Percentiles rank a stretch among this genome's conserved stretches.
phyloP scores from a whole-genome alignment of 1,284 basidiomycete genomes.

The Ustilago xerochloae region DNA sequence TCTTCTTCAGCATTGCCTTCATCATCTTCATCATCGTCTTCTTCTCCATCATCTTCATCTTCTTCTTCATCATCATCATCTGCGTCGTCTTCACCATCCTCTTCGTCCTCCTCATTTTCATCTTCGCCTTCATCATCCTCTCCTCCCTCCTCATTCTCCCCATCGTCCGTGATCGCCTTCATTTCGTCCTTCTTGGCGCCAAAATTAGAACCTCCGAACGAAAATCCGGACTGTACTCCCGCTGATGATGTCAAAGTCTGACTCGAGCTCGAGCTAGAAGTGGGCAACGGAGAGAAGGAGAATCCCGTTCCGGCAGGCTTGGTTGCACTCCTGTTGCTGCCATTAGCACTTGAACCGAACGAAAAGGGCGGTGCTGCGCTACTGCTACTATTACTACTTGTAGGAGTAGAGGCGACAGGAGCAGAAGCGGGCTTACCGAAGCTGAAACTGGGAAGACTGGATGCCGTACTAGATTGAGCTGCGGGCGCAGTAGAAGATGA shows the following conservation, averaged over 20 bases:
- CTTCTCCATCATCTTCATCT: constrained; percentile 17
- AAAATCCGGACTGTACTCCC: constrained; percentile 19
- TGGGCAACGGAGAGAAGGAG: constrained; percentile 27
- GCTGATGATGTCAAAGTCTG: constrained; percentile 7
- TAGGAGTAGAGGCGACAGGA: not conserved
- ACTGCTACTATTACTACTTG: too few relatives aligned
- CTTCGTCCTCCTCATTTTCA: constrained; percentile 18
- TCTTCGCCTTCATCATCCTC: constrained; percentile 11
- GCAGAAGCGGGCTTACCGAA: constrained; percentile 26
- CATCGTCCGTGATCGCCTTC: not conserved
- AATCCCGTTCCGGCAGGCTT: constrained; percentile 31
- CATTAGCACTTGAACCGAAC: constrained; percentile 15
- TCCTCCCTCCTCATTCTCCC: constrained; percentile 3
- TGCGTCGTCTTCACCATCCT: constrained; percentile 19
- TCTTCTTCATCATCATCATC: constrained; percentile 20
- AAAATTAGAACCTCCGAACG: constrained; percentile 12
- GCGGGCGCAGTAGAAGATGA: constrained; percentile 6
- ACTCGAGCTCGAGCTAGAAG: constrained; percentile 10
- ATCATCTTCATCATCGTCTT: constrained; percentile 9
- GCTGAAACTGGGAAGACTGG: constrained; percentile 26
- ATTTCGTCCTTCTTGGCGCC: not conserved
- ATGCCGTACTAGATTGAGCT: not conserved
- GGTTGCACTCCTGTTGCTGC: constrained; percentile 6
- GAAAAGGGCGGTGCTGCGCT: constrained; percentile 36
- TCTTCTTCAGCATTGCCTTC: constrained; percentile 5